Percentiles rank a stretch among this genome's conserved stretches.
Evolutionary conservation across 495 filamentous ascomycete genomes (phyloP).

Genomic region (Friedmanniomyces endolithicus): DNA sequence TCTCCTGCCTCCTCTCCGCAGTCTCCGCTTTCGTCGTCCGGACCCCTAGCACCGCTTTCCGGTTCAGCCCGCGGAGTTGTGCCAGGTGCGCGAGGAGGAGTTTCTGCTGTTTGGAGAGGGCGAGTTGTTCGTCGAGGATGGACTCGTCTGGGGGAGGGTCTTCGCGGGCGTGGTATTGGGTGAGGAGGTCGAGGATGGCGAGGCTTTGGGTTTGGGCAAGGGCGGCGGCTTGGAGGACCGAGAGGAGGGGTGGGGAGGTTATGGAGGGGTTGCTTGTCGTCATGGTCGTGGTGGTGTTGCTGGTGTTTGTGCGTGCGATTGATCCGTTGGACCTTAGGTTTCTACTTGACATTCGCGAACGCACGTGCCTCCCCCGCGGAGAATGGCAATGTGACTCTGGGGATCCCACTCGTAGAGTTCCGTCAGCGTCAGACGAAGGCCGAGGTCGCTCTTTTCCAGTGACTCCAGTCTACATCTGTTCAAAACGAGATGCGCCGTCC

Average conservation of each 20-base stretch:
- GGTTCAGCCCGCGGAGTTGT: slow-evolving; percentile 70
- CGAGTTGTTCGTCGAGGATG: slow-evolving; percentile 43
- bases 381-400: not conserved
- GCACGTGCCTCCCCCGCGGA: not conserved
- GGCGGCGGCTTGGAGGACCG: slow-evolving; percentile 58
- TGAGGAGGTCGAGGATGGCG: slow-evolving; percentile 50
- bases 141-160: slow-evolving; percentile 25
- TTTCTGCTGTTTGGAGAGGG: slow-evolving; percentile 67
- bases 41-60: slow-evolving; percentile 64
- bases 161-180: slow-evolving; percentile 31
- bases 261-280: slow-evolving; percentile 51
- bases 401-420: not conserved
- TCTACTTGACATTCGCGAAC: not conserved
- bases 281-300: not conserved
- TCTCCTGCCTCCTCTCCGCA: slow-evolving; percentile 75
- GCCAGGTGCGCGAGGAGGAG: slow-evolving; percentile 65
- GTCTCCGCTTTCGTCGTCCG: slow-evolving; percentile 79
- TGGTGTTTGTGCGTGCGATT: not conserved
- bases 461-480: too few relatives aligned
- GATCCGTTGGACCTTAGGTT: not conserved
- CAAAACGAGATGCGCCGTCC: not conserved
- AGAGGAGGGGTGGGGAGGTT: slow-evolving; percentile 53
- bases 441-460: not conserved
- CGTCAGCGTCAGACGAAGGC: not conserved
- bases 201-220: slow-evolving; percentile 62